Evolutionary conservation across 345 rosid species (phyloP), one percentile per base, ranked within the genome.

Genomic region (Microcos paniculata): DNA sequence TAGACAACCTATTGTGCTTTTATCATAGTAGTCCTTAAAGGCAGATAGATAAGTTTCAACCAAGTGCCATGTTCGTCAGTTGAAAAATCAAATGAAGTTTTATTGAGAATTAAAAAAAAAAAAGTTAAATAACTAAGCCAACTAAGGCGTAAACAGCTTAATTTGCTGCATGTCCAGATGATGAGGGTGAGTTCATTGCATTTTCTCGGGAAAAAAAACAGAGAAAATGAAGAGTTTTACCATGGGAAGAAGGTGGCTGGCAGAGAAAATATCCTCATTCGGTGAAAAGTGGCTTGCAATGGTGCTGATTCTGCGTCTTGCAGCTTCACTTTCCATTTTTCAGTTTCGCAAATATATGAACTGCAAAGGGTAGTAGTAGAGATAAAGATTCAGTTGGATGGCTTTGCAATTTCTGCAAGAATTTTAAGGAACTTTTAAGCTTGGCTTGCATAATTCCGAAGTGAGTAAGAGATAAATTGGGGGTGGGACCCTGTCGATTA

Each of bases 301-400:
- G 80, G 80, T 83, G 65, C 81, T 84, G 77, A 92, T 80, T 73
- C 98, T 90, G 75, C 96, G 90, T 64, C 84, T 87, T 77, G 78
- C 85, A 4, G 80, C 77, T 59, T 88, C 91, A 56, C 65, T 71
- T 82, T 90, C 96, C 98, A 94, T 94, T 94, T 51, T 62, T 28
- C 6, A 9, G 23, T 30, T 43, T 24, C 40, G 21, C 14, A 30
- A 19, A 49, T 58, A 48, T 11, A 57, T 12, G 0, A 26, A 26
- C 9, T 1, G 35, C 63, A 28, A 58, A 58, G 35, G 35, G 40
- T 35, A 35, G 40, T 4, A 35, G 40, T 3, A 35, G 40, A 35
- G 40, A 35, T 35, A 35, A 35, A 35, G 35, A 14, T 31, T 58
- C 13, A 56, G 62, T 11, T 57, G 58, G 21, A 24, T 30, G 58